These are phyloP conservation scores for Vaccinium vitisidaea DNA, from an alignment of 148 eudicot genomes.

Conservation along the genomic window DNA sequence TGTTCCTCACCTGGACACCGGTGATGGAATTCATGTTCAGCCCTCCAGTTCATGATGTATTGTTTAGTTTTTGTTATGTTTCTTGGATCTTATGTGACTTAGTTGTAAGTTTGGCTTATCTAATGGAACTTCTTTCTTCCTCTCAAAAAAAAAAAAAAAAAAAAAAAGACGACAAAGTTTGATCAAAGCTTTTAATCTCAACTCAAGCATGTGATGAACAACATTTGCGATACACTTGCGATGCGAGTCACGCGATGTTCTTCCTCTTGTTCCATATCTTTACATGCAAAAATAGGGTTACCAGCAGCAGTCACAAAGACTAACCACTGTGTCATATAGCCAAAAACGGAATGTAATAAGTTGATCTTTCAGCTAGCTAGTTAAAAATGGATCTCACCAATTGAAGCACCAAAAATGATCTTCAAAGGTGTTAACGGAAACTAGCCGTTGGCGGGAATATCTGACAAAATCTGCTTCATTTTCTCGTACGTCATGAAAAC, in stretches of 20 bases:
- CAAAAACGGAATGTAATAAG: neutral
- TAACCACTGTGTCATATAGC: neutral
- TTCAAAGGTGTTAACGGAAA: neutral
- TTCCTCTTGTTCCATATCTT: constrained; percentile 6
- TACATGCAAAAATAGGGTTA: constrained; percentile 19
- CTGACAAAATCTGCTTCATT: constrained; percentile 67
- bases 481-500: constrained; percentile 62
- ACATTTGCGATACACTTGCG: neutral
- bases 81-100: too few species aligned
- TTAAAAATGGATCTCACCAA: neutral
- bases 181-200: neutral
- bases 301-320: constrained; percentile 9
- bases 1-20: too few species aligned
- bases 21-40: too few species aligned
- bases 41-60: too few species aligned
- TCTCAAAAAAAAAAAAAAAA: neutral
- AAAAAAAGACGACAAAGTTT: neutral
- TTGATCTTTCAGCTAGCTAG: neutral
- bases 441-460: constrained; percentile 28
- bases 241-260: neutral
- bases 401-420: neutral
- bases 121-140: too few species aligned
- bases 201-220: neutral
- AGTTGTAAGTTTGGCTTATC: too few species aligned
- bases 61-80: too few species aligned